phyloP scores from a whole-genome alignment of 1,284 basidiomycete species.

The Singerocomus inundabilis region DNA sequence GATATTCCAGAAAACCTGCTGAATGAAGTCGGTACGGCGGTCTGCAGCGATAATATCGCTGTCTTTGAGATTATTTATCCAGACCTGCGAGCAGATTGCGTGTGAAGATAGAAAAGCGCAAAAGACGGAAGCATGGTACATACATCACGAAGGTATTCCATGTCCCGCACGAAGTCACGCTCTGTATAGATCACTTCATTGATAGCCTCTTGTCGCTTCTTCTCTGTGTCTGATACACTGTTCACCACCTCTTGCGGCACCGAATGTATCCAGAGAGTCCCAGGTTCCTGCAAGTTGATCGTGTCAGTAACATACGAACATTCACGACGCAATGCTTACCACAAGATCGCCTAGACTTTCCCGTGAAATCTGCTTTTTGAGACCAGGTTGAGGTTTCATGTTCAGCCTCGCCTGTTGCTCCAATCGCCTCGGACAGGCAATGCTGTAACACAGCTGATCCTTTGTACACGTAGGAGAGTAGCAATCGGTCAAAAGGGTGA shows the following conservation, averaged over 20 bases:
- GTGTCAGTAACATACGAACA: conserved; percentile 6
- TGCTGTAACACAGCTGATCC: conserved; percentile 93
- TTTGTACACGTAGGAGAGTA: conserved; percentile 97
- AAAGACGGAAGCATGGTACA: conserved; percentile 31
- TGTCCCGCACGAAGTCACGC: conserved; percentile 94
- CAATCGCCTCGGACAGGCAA: conserved; percentile 90
- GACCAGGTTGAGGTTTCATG: conserved; percentile 89
- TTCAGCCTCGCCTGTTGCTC: conserved; percentile 93
- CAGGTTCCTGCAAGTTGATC: conserved; percentile 63
- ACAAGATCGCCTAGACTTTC: conserved; percentile 84
- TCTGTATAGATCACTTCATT: conserved; percentile 99
- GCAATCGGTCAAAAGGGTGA: conserved; percentile 95
- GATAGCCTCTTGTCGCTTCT: conserved; percentile 97
- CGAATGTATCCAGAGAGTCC: conserved; percentile 95
- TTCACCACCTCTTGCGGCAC: conserved; percentile 94
- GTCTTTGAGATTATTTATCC: conserved; percentile 85
- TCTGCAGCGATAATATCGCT: conserved; percentile 76
- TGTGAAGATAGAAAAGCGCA: neutral
- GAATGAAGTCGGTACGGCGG: conserved; percentile 84
- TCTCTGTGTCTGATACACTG: conserved; percentile 89
- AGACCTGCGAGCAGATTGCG: conserved; percentile 52
- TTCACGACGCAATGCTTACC: conserved; percentile 41
- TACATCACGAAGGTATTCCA: conserved; percentile 97
- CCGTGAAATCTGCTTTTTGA: conserved; percentile 78
- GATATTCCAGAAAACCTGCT: conserved; percentile 98